phyloP scores from a whole-genome alignment of 306 rosid genomes.

The Coriaria nepalensis region DNA sequence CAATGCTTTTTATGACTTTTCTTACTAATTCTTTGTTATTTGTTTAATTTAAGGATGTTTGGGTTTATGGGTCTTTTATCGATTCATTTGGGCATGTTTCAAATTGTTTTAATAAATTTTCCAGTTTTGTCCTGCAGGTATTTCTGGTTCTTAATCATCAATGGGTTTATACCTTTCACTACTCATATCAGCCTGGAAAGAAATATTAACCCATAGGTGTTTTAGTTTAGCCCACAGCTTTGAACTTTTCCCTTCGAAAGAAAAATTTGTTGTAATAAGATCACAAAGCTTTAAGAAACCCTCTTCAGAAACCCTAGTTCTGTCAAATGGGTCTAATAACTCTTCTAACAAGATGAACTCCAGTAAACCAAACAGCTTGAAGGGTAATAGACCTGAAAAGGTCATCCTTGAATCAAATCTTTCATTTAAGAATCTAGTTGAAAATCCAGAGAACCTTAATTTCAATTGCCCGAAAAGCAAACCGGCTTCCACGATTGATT shows the following conservation, averaged over 20 bases:
- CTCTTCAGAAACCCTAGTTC: slow-evolving; percentile 24
- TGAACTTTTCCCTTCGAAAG: slow-evolving; percentile 24
- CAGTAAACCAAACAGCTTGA: slow-evolving; percentile 23
- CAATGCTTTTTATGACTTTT: too few relatives aligned
- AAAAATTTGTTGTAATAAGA: slow-evolving; percentile 29
- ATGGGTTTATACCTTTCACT: slow-evolving; percentile 64
- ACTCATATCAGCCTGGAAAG: slow-evolving; percentile 41
- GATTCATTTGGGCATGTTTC: background rate
- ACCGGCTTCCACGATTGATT: slow-evolving; percentile 36
- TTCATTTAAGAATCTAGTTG: slow-evolving; percentile 30
- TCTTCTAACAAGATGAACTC: slow-evolving; percentile 5
- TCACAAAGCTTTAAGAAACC: slow-evolving; percentile 44
- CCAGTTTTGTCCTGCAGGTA: slow-evolving; percentile 4
- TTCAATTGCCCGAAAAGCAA: slow-evolving; percentile 16
- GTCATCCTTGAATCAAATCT: slow-evolving; percentile 31
- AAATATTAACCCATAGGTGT: slow-evolving; percentile 24
- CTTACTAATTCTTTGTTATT: too few relatives aligned
- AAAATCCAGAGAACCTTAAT: slow-evolving; percentile 14
- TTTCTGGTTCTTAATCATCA: slow-evolving; percentile 4
- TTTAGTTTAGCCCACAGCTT: slow-evolving; percentile 18
- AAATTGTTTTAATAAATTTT: slow-evolving; percentile 7
- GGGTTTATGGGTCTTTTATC: too few relatives aligned
- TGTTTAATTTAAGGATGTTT: too few relatives aligned
- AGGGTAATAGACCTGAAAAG: slow-evolving; percentile 35
- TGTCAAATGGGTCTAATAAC: slow-evolving; percentile 14